These are phyloP conservation scores for Microascus cirrosus DNA, from an alignment of 2,329 filamentous ascomycete species.

Conservation along the genomic window DNA sequence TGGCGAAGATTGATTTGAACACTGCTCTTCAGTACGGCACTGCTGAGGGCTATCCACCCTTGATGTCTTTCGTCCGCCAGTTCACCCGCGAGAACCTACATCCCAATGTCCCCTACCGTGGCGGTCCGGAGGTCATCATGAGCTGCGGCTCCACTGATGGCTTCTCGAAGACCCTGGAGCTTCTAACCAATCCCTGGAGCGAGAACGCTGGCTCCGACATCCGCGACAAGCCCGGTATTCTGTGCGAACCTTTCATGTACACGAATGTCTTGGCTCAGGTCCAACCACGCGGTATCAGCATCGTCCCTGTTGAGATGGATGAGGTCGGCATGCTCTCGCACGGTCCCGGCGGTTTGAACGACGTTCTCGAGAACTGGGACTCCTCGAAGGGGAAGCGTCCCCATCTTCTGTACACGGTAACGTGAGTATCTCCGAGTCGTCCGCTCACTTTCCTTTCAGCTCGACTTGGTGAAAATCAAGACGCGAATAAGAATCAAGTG, in stretches of 20 bases:
- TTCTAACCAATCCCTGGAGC: conserved; percentile 67
- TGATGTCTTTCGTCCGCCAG: conserved; percentile 67
- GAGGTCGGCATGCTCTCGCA: conserved; percentile 65
- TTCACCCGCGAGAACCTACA: conserved; percentile 70
- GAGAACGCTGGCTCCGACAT: conserved; percentile 51
- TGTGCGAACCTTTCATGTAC: conserved; percentile 75
- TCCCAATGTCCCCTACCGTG: conserved; percentile 68
- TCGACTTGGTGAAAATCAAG: not conserved
- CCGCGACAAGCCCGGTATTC: conserved; percentile 59
- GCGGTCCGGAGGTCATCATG: conserved; percentile 65
- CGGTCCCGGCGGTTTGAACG: conserved; percentile 62
- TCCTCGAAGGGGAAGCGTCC: conserved; percentile 60
- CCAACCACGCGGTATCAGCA: conserved; percentile 57
- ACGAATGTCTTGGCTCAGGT: conserved; percentile 62
- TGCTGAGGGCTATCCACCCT: conserved; percentile 69
- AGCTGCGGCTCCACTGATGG: conserved; percentile 81
- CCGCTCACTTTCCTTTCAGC: not conserved
- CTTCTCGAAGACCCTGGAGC: conserved; percentile 64
- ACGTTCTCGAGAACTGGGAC: conserved; percentile 79
- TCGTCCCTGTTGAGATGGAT: conserved; percentile 67
- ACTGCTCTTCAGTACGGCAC: conserved; percentile 80
- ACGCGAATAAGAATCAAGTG: not conserved
- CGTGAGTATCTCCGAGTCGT: conserved; percentile 40
- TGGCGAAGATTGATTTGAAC: conserved; percentile 66
- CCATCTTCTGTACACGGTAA: conserved; percentile 82